A percentile compares a stretch with the other conserved stretches of the same genome.
phyloP scores from a whole-genome alignment of 805 yeast species.

The Priceomyces fermenticarens region DNA sequence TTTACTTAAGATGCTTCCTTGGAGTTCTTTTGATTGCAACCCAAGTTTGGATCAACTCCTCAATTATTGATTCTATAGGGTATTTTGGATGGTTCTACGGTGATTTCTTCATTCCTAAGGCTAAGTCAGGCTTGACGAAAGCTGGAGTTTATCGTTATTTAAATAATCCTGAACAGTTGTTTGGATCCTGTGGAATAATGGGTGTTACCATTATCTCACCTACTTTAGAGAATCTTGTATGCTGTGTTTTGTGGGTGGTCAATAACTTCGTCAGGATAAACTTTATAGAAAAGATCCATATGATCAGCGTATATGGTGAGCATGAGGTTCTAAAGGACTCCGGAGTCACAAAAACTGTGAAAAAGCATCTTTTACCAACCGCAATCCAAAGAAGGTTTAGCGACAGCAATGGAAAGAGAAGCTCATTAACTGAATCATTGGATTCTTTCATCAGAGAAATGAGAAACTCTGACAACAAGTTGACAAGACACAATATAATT shows the following conservation, averaged over 20 bases:
- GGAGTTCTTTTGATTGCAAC: slow-evolving; percentile 55
- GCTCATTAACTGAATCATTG: slow-evolving; percentile 42
- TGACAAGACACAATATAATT: slow-evolving; percentile 33
- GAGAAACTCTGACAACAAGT: slow-evolving; percentile 28
- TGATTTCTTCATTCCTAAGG: slow-evolving; percentile 68
- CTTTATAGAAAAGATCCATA: slow-evolving; percentile 74
- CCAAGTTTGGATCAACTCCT: slow-evolving; percentile 67
- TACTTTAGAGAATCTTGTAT: slow-evolving; percentile 49
- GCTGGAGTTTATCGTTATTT: slow-evolving; percentile 80
- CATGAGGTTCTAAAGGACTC: slow-evolving; percentile 54
- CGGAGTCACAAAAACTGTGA: slow-evolving; percentile 43
- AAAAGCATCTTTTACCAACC: slow-evolving; percentile 40
- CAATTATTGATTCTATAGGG: slow-evolving; percentile 69
- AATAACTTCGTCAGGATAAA: slow-evolving; percentile 66
- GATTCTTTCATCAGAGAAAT: slow-evolving; percentile 45
- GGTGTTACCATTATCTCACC: slow-evolving; percentile 64
- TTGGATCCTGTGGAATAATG: slow-evolving; percentile 79
- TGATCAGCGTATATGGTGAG: slow-evolving; percentile 73
- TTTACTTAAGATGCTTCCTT: slow-evolving; percentile 52
- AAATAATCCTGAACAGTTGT: slow-evolving; percentile 77
- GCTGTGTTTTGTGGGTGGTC: slow-evolving; percentile 55
- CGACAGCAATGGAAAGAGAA: slow-evolving; percentile 22
- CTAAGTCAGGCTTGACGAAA: slow-evolving; percentile 55
- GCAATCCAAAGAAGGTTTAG: slow-evolving; percentile 31
- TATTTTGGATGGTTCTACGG: slow-evolving; percentile 91